Conservation (phyloP, 192 early-diverging fungal genomes). For the Hyaloraphidium curvatum region DNA sequence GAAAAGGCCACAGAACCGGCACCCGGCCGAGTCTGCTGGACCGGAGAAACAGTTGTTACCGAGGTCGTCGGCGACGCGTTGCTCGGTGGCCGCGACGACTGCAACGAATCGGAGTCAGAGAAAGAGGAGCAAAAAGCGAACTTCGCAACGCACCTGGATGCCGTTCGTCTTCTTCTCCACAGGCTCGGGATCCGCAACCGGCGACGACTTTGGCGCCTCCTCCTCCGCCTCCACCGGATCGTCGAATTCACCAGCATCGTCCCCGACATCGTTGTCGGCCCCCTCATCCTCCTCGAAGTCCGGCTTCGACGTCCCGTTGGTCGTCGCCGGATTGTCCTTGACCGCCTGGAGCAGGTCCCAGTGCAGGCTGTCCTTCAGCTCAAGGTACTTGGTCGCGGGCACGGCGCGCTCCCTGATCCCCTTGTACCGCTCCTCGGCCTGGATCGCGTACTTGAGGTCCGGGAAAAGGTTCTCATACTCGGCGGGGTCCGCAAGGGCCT, state of each 20-base stretch:
- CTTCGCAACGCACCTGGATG: no score
- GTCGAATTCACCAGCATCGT: no score
- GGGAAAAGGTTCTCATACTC: conserved; percentile 78
- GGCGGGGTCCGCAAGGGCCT: conserved; percentile 68
- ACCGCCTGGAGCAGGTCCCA: conserved; percentile 38
- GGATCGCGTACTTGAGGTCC: conserved; percentile 40
- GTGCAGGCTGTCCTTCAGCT: conserved; percentile 32
- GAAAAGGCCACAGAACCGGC: no score
- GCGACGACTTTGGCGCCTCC: no score
- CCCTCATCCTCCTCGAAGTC: no score
- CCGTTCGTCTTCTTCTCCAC: no score
- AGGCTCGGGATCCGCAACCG: no score
- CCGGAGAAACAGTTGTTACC: not conserved
- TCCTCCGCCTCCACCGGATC: no score
- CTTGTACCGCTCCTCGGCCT: conserved; percentile 26
- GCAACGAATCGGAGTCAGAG: no score
- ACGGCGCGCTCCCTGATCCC: conserved; percentile 10
- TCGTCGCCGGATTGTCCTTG: conserved; percentile 15
- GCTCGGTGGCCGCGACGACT: no score
- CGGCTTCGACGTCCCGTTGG: no score
- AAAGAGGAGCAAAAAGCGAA: not conserved
- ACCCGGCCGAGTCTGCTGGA: not conserved
- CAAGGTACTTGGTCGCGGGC: conserved; percentile 28
- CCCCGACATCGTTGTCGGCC: no score
- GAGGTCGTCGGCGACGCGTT: conserved; percentile 12